A percentile compares a stretch with the other conserved stretches of the same genome.
Conservation (phyloP, 495 filamentous ascomycete species). For the Talaromyces stipitatus region DNA sequence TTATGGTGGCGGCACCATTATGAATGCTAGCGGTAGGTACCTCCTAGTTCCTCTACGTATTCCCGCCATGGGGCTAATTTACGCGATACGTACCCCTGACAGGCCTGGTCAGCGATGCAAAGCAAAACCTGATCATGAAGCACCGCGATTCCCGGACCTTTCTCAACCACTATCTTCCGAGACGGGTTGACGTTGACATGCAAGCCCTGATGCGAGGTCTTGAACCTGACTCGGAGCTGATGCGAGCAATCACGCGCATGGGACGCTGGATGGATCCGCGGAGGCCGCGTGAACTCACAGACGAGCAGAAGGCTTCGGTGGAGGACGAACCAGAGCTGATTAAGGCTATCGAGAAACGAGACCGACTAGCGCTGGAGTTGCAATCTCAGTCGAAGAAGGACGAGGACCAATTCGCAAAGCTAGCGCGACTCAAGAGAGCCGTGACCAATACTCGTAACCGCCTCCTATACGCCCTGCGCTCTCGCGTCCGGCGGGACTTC, state of each 20-base stretch:
- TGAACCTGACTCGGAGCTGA: slow-evolving; percentile 19
- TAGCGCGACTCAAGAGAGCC: slow-evolving; percentile 7
- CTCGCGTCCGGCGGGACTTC: slow-evolving; percentile 10
- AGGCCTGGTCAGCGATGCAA: slow-evolving; percentile 26
- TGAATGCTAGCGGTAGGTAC: slow-evolving; percentile 11
- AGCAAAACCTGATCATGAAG: slow-evolving; percentile 33
- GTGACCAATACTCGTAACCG: slow-evolving; percentile 9
- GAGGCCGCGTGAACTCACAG: slow-evolving; percentile 22
- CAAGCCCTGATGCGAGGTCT: slow-evolving; percentile 21
- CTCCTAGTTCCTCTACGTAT: neutral
- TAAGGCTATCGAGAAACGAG: slow-evolving; percentile 10
- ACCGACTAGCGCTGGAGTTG: slow-evolving; percentile 3
- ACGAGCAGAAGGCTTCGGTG: slow-evolving; percentile 18
- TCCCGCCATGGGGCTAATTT: neutral
- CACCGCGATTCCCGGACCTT: slow-evolving; percentile 22
- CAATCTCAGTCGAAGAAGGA: neutral
- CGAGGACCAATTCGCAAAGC: slow-evolving; percentile 8
- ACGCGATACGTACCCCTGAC: neutral
- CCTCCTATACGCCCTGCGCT: slow-evolving; percentile 9
- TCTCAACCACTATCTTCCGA: slow-evolving; percentile 29
- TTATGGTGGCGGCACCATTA: slow-evolving; percentile 13
- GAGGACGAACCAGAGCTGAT: slow-evolving; percentile 14
- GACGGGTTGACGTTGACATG: slow-evolving; percentile 24
- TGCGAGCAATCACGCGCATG: slow-evolving; percentile 24
- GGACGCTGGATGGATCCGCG: slow-evolving; percentile 27